Percentiles rank a stretch among this genome's conserved stretches.
These are phyloP conservation scores for Acer yangbiense DNA, from an alignment of 345 rosid genomes.

Conservation along the genomic window DNA sequence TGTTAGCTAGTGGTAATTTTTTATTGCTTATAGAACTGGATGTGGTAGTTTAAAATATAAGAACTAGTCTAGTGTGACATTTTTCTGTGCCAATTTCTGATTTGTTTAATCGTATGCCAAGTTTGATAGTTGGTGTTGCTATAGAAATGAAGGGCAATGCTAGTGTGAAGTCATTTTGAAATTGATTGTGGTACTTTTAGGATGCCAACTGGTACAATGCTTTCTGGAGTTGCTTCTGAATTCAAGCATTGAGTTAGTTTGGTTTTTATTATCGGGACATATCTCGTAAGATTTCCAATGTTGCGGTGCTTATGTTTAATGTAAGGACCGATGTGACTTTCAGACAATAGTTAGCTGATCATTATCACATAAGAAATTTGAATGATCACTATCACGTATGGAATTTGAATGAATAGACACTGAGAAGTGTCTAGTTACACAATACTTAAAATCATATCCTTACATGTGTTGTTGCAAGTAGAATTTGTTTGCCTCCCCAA, in stretches of 20 bases:
- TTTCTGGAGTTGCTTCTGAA: background rate
- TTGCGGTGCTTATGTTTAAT: too few species aligned
- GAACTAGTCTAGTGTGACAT: background rate
- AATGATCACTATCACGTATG: background rate
- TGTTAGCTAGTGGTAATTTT: background rate
- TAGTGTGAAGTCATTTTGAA: background rate
- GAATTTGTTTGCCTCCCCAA: background rate
- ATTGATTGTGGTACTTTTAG: background rate
- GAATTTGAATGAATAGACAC: background rate
- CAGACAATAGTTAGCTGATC: background rate
- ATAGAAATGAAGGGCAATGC: background rate
- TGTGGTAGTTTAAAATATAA: background rate
- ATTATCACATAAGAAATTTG: background rate
- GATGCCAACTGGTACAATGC: background rate
- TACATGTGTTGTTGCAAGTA: background rate
- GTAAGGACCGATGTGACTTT: too few species aligned
- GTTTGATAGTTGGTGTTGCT: background rate
- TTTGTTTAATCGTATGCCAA: background rate
- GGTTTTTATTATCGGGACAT: background rate
- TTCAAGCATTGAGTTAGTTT: background rate
- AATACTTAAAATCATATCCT: background rate
- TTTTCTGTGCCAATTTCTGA: background rate
- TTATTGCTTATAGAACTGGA: background rate
- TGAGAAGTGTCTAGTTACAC: background rate
- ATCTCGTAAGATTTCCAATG: too few species aligned